Evolutionary conservation across 192 early-diverging fungal species (phyloP), one percentile per base, ranked within the genome.

Genomic region (Dissophora ornata): DNA sequence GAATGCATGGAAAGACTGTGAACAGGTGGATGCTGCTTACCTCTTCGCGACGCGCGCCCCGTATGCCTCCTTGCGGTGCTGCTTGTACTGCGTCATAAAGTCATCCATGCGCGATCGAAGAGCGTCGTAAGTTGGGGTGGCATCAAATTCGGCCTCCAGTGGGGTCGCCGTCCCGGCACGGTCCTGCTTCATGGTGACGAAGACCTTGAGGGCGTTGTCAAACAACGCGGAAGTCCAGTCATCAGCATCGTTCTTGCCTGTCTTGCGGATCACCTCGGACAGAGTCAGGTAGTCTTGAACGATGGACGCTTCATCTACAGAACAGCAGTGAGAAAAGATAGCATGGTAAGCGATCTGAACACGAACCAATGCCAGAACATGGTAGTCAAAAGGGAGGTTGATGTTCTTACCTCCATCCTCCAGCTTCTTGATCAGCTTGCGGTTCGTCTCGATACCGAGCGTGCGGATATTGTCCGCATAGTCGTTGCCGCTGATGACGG

Each of bases 401-500:
- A 16, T 62, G 4, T n/a, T 15, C 47, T 62, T 62, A 62, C 60
- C 60, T 51, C 49, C 47, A 29, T 51, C 13, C 19, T 51, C 5
- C 21, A 3, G 33, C 29, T 41, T 60, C 29, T 41, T 60, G 19
- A 54, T n/a, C 12, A 52, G 41, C 67, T 60, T 60, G 48, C 28
- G 56, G 38, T 59, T 69, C 2, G 57, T 60, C 9, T 33, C 41
- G 45, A 69, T 60, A 42, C 25, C 57, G 38, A 60, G 57, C 16
- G 13, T 16, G 38, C 25, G 56, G 18, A 69, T 59, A 45, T 69
- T 69, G 57, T 2, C 30, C 16, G 48, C 40, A 33, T 69, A 69
- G 49, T 60, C 67, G 41, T 59, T 69, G 25, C 57, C 67, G 34
- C 67, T 69, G 49, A 69, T 12, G 40, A 59, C 44, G 55, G 48